A percentile compares a stretch with the other conserved stretches of the same genome.
These are phyloP conservation scores for Pichia sp. DNA, from an alignment of 1,139 yeast species.

Conservation along the genomic window DNA sequence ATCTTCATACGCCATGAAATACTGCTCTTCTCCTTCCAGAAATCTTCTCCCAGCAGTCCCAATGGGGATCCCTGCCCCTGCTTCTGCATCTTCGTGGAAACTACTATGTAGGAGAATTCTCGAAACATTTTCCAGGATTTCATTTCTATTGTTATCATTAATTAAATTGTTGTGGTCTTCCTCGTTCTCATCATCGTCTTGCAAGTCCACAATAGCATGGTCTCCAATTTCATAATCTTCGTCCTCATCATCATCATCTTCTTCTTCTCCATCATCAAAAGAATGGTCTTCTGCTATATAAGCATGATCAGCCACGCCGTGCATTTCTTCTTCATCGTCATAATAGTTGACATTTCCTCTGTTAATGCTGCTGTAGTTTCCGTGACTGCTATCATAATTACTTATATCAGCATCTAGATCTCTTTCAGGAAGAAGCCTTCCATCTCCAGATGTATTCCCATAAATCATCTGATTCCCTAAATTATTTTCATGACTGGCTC, in stretches of 20 bases:
- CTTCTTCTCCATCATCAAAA: slow-evolving; percentile 1
- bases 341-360: slow-evolving; percentile 21
- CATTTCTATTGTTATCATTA: background rate
- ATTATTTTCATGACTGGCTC: background rate
- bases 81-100: slow-evolving; percentile 6
- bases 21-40: slow-evolving; percentile 13
- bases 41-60: background rate
- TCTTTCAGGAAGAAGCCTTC: slow-evolving; percentile 17
- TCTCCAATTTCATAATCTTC: slow-evolving; percentile 7
- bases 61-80: background rate
- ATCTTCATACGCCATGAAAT: slow-evolving; percentile 55
- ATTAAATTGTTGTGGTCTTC: background rate
- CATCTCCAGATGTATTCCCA: slow-evolving; percentile 2
- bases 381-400: slow-evolving; percentile 34
- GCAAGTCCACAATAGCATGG: slow-evolving; percentile 6
- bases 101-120: slow-evolving; percentile 29
- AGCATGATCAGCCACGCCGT: background rate
- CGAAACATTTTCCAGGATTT: background rate
- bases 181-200: slow-evolving; percentile 1
- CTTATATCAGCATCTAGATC: slow-evolving; percentile 49
- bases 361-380: slow-evolving; percentile 24
- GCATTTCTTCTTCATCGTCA: slow-evolving; percentile 25
- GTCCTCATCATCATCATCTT: background rate
- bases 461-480: slow-evolving; percentile 9
- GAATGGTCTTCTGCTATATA: background rate